phyloP scores from a whole-genome alignment of 2,329 filamentous ascomycete genomes.

The Nemania sp. region DNA sequence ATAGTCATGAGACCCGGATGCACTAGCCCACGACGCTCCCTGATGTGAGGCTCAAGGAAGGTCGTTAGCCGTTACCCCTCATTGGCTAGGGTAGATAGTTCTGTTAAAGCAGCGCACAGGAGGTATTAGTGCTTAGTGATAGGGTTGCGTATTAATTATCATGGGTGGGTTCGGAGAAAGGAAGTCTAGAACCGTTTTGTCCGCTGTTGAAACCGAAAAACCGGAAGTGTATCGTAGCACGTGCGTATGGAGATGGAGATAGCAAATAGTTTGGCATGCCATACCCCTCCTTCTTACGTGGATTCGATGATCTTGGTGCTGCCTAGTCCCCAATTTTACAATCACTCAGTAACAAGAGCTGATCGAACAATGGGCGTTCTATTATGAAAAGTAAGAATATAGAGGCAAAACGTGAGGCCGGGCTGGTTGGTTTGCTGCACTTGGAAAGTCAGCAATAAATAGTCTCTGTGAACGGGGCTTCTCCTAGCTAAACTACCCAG shows the following conservation, averaged over 20 bases:
- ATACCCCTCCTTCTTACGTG: background rate
- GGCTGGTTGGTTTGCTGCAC: too few relatives aligned
- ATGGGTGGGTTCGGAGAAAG: background rate
- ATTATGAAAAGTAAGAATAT: too few relatives aligned
- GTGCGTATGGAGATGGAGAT: too few relatives aligned
- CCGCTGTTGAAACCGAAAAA: background rate
- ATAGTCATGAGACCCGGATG: conserved; percentile 18
- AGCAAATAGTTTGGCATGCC: background rate
- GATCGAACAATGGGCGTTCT: background rate
- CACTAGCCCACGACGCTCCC: conserved; percentile 19
- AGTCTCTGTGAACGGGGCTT: too few relatives aligned
- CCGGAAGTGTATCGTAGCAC: background rate
- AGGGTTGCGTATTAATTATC: background rate
- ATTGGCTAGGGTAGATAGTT: conserved; percentile 12
- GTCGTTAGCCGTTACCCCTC: background rate
- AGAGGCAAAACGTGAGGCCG: too few relatives aligned
- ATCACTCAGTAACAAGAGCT: background rate
- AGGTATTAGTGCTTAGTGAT: conserved; percentile 19
- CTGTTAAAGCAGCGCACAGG: conserved; percentile 26
- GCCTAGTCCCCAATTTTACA: background rate
- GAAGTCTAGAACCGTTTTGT: conserved; percentile 25
- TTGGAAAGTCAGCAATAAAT: too few relatives aligned
- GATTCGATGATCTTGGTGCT: conserved; percentile 2
- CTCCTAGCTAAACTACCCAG: too few relatives aligned
- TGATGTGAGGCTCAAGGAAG: conserved; percentile 13